These are phyloP conservation scores for Cladosporium sp. DNA, from an alignment of 2,329 filamentous ascomycete genomes.

Conservation along the genomic window DNA sequence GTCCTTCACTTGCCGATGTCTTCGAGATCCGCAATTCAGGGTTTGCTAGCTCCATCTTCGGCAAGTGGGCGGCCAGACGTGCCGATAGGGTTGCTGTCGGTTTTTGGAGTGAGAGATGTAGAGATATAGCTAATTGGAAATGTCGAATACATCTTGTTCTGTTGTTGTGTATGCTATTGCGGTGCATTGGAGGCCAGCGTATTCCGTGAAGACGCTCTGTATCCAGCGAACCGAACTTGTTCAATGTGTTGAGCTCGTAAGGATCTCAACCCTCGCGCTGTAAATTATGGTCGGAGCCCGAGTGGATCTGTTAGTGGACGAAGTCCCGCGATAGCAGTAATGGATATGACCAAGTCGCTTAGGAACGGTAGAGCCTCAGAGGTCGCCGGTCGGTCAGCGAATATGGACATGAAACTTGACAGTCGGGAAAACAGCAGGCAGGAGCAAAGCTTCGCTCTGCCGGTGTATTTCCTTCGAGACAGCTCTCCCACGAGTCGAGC, in stretches of 20 bases:
- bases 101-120: neutral
- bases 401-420: neutral
- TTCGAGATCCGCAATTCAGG: neutral
- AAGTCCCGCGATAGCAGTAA: conserved; percentile 1
- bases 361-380: neutral
- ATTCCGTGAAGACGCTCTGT: too few species aligned
- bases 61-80: conserved; percentile 7
- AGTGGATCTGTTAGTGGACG: conserved; percentile 1
- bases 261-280: neutral
- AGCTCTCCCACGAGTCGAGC: neutral
- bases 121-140: neutral
- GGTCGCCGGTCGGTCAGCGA: neutral
- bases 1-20: conserved; percentile 5
- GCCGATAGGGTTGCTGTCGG: conserved; percentile 6
- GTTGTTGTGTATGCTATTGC: neutral
- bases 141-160: neutral
- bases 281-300: neutral
- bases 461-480: neutral
- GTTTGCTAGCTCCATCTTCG: neutral
- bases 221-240: neutral
- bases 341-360: conserved; percentile 1
- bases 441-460: neutral
- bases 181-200: neutral
- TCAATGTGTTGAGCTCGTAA: neutral
- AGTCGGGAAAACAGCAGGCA: neutral